phyloP scores from a whole-genome alignment of 2,329 filamentous ascomycete species.

The Colletotrichum aenigma region DNA sequence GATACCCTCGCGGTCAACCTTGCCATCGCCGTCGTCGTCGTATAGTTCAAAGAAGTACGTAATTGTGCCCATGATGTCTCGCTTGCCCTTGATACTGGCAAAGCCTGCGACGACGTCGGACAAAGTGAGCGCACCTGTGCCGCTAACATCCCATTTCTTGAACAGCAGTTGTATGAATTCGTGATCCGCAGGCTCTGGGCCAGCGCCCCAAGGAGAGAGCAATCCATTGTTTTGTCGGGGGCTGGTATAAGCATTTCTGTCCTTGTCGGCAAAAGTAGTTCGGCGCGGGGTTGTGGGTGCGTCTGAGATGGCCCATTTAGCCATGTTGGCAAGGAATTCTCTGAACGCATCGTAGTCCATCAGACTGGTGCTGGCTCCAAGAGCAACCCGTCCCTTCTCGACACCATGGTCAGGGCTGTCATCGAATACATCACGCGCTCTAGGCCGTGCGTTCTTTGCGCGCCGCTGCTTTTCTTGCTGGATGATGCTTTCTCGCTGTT shows the following conservation, averaged over 20 bases:
- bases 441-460: constrained; percentile 65
- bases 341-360: constrained; percentile 99
- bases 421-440: constrained; percentile 39
- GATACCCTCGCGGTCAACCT: constrained; percentile 93
- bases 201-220: constrained; percentile 58
- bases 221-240: constrained; percentile 10
- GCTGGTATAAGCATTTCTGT: constrained; percentile 49
- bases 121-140: constrained; percentile 77
- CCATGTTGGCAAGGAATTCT: constrained; percentile 87
- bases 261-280: constrained; percentile 52
- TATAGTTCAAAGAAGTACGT: constrained; percentile 98
- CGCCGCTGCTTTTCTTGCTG: constrained; percentile 75
- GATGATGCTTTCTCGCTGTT: constrained; percentile 79
- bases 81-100: constrained; percentile 88
- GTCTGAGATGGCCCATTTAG: constrained; percentile 93
- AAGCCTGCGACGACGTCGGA: constrained; percentile 93
- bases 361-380: constrained; percentile 86
- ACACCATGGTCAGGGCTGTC: constrained; percentile 55
- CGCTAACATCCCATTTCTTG: constrained; percentile 83
- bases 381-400: constrained; percentile 84
- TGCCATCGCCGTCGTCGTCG: constrained; percentile 89
- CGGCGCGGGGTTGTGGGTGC: constrained; percentile 67
- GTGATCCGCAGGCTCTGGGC: constrained; percentile 81
- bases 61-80: constrained; percentile 97
- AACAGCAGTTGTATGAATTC: constrained; percentile 93